phyloP scores from a whole-genome alignment of 2,329 filamentous ascomycete genomes.

The Microascus cirrosus region DNA sequence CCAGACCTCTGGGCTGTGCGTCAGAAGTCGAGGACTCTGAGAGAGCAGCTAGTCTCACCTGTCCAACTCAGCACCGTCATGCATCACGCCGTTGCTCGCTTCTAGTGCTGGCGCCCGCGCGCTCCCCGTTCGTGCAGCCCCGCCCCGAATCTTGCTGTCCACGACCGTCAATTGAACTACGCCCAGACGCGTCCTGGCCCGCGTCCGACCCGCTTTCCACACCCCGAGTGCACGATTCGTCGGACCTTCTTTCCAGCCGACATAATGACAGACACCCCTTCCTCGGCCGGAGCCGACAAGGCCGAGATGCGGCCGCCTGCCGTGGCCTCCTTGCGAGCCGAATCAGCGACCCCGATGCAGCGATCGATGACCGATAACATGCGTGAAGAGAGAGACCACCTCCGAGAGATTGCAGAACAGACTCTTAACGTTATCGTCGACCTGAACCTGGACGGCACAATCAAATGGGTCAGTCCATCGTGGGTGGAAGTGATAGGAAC shows the following conservation, averaged over 20 bases:
- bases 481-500: slow-evolving; percentile 92
- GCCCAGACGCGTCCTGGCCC: neutral
- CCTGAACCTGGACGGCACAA: slow-evolving; percentile 76
- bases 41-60: slow-evolving; percentile 4
- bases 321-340: slow-evolving; percentile 38
- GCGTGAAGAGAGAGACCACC: slow-evolving; percentile 81
- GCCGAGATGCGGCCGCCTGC: slow-evolving; percentile 33
- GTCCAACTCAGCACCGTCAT: slow-evolving; percentile 21
- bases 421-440: slow-evolving; percentile 95
- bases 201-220: neutral
- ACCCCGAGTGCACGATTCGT: slow-evolving; percentile 8
- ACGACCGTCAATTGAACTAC: neutral
- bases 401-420: slow-evolving; percentile 91
- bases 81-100: slow-evolving; percentile 28
- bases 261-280: slow-evolving; percentile 7
- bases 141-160: slow-evolving; percentile 2
- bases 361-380: slow-evolving; percentile 77
- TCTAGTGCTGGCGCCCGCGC: slow-evolving; percentile 33
- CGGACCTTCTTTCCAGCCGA: neutral
- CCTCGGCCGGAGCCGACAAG: slow-evolving; percentile 4
- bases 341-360: slow-evolving; percentile 42
- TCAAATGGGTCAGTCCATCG: slow-evolving; percentile 93
- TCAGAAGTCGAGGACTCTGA: neutral
- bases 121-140: slow-evolving; percentile 25
- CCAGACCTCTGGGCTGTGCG: neutral